phyloP scores from a whole-genome alignment of 768 basidiomycete genomes.

The Pholiota microspora region DNA sequence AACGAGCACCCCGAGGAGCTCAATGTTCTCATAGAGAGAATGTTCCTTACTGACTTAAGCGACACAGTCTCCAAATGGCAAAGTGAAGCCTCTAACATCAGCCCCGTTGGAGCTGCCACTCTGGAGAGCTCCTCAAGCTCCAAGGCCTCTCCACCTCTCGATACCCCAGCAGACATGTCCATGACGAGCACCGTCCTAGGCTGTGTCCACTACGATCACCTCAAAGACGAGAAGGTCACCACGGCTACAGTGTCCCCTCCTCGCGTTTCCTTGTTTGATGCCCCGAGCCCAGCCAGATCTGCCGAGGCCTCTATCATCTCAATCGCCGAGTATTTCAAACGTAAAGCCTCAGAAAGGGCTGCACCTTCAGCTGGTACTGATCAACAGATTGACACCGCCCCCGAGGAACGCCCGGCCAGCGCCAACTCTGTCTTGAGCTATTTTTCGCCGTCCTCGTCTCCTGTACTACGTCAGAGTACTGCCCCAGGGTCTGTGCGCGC shows the following conservation, averaged over 20 bases:
- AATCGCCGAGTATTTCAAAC: slow-evolving; percentile 18
- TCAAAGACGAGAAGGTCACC: not conserved
- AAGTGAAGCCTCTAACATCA: not conserved
- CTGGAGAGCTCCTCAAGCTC: not conserved
- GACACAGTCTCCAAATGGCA: slow-evolving; percentile 1
- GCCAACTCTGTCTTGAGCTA: slow-evolving; percentile 17
- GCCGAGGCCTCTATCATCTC: slow-evolving; percentile 11
- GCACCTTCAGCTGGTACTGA: not conserved
- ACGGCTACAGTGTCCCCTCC: not conserved
- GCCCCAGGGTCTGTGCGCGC: not conserved
- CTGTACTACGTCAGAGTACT: not conserved
- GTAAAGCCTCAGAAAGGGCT: slow-evolving; percentile 9
- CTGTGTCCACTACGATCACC: not conserved
- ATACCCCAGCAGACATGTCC: slow-evolving; percentile 1
- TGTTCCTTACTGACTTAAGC: not conserved
- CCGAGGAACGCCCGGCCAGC: slow-evolving; percentile 7
- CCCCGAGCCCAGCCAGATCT: not conserved
- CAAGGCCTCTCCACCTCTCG: not conserved
- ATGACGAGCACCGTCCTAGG: slow-evolving; percentile 6
- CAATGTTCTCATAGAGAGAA: slow-evolving; percentile 1
- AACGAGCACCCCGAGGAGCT: slow-evolving; percentile 2
- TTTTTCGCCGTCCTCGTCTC: slow-evolving; percentile 5
- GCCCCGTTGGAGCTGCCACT: not conserved
- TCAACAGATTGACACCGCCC: not conserved
- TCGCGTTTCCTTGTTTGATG: not conserved